Conservation (phyloP, 176 grass and related monocot genomes). For the Avena atlantica region DNA sequence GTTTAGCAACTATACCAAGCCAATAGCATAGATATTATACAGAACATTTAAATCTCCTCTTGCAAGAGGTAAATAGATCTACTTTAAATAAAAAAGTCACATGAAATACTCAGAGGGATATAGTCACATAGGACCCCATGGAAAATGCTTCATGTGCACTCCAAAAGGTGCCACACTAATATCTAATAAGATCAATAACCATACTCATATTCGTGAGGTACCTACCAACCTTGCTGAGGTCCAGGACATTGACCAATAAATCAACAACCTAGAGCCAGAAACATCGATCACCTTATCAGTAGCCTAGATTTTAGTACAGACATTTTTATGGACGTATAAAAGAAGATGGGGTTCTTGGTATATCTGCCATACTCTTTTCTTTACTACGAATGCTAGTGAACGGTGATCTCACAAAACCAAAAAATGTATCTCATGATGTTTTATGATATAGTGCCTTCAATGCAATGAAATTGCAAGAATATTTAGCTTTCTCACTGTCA, state of each 20-base stretch:
- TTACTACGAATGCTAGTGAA: neutral
- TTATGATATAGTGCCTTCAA: neutral
- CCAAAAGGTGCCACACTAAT: neutral
- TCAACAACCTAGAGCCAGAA: conserved; percentile 1
- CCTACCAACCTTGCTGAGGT: conserved; percentile 16
- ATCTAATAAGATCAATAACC: neutral
- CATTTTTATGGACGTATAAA: conserved; percentile 7
- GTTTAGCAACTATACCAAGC: conserved; percentile 12
- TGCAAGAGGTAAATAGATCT: neutral
- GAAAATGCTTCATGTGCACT: neutral
- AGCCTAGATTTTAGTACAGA: neutral
- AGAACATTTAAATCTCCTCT: conserved; percentile 25
- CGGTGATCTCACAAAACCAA: neutral
- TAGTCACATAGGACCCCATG: neutral
- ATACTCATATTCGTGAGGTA: neutral
- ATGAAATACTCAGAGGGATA: neutral
- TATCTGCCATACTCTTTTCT: neutral
- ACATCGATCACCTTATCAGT: too few relatives aligned
- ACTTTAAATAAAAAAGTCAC: neutral
- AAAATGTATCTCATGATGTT: neutral
- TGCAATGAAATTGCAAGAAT: neutral
- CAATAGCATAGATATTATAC: neutral
- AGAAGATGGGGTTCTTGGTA: neutral
- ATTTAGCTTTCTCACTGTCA: neutral
- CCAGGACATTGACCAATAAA: neutral